Conservation (phyloP, 2,329 filamentous ascomycete species). For the Dichotomopilus funicola region DNA sequence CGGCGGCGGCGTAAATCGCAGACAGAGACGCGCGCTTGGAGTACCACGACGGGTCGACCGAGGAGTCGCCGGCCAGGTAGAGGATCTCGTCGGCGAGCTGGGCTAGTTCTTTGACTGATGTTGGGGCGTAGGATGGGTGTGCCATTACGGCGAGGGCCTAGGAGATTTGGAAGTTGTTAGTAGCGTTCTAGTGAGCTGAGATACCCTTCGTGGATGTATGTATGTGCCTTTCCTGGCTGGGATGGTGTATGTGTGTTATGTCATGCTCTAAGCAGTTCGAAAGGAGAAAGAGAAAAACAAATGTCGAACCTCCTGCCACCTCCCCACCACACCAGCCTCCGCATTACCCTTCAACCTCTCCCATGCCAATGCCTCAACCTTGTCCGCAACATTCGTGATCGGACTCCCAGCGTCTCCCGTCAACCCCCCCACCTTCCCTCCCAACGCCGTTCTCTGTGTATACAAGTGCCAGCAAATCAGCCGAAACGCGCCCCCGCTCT, state of each 20-base stretch:
- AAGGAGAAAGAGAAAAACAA: conserved; percentile 23
- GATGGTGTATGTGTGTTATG: no score
- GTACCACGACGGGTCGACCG: conserved; percentile 87
- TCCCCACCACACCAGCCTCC: conserved; percentile 53
- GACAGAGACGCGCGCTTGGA: conserved; percentile 52
- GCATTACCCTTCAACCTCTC: conserved; percentile 69
- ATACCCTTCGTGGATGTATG: no score
- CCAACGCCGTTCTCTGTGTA: conserved; percentile 57
- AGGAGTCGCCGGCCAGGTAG: conserved; percentile 73
- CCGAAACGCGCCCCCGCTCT: conserved; percentile 58
- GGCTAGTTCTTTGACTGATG: conserved; percentile 72
- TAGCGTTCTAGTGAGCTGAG: no score
- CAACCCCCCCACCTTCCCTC: conserved; percentile 32
- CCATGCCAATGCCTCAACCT: conserved; percentile 67
- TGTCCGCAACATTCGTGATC: conserved; percentile 38
- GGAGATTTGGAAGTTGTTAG: neutral
- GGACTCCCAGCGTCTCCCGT: conserved; percentile 26
- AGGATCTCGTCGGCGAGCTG: conserved; percentile 86
- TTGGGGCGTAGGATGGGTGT: conserved; percentile 68
- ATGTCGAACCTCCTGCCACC: conserved; percentile 73
- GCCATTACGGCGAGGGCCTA: conserved; percentile 88
- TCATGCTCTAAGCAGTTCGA: neutral
- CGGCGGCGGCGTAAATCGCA: conserved; percentile 61
- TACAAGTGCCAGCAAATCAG: conserved; percentile 74
- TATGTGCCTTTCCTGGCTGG: no score